These are phyloP conservation scores for Citrullus amarus DNA, from an alignment of 306 rosid genomes.

Conservation along the genomic window DNA sequence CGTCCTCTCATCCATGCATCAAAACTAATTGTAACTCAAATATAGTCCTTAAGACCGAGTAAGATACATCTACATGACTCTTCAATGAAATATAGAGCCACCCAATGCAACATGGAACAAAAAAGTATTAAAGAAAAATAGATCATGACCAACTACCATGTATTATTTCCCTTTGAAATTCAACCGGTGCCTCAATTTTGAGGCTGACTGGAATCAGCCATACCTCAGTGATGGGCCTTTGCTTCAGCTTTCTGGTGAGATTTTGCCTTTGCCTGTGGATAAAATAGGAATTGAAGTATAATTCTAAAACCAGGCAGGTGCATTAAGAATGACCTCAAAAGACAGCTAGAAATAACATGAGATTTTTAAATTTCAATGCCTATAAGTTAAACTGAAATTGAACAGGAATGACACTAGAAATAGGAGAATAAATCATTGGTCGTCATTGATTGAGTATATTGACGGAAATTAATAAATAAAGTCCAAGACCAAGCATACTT, in stretches of 20 bases:
- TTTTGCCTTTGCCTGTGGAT: constrained; percentile 69
- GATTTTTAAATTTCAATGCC: not conserved
- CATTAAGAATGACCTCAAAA: not conserved
- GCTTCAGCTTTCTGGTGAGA: constrained; percentile 51
- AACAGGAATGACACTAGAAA: not conserved
- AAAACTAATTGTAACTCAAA: not conserved
- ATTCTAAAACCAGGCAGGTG: not conserved
- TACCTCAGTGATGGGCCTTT: constrained; percentile 59
- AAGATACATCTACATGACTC: not conserved
- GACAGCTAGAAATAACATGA: not conserved
- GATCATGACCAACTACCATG: constrained; percentile 3
- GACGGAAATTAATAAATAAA: not conserved
- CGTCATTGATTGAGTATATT: not conserved
- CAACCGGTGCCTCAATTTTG: constrained; percentile 16
- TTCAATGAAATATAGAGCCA: not conserved
- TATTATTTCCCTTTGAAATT: constrained; percentile 43
- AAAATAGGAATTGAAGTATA: not conserved
- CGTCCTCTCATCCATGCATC: constrained; percentile 9
- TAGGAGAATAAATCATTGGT: not conserved
- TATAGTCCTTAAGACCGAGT: not conserved
- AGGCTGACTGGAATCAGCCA: constrained; percentile 2
- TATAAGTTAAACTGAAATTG: not conserved
- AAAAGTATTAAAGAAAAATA: not conserved
- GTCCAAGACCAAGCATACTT: not conserved
- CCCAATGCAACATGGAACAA: not conserved